phyloP scores from a whole-genome alignment of 106 monocot species.

The Acanthochlamys bracteata region DNA sequence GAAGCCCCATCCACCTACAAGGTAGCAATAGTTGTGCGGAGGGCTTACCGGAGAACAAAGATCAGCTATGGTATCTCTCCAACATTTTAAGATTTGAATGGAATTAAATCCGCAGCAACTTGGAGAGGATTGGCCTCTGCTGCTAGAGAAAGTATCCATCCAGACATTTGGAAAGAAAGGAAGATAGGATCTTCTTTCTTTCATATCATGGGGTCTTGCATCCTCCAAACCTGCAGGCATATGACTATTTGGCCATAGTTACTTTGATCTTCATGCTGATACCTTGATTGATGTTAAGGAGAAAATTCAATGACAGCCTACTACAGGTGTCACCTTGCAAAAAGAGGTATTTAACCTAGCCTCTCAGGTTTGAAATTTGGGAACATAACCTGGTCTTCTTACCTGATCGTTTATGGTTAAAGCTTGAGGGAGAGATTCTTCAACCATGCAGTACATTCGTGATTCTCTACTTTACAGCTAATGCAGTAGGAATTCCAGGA shows the following conservation, averaged over 20 bases:
- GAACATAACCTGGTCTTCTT: too few relatives aligned
- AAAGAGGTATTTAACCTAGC: too few relatives aligned
- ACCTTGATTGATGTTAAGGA: background rate
- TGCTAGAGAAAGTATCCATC: constrained; percentile 48
- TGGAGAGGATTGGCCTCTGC: constrained; percentile 46
- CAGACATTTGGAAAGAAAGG: constrained; percentile 31
- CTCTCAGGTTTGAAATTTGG: too few relatives aligned
- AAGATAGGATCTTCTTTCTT: background rate
- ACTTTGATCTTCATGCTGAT: too few relatives aligned
- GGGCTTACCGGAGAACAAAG: background rate
- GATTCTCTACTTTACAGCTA: constrained; percentile 11
- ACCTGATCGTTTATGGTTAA: too few relatives aligned
- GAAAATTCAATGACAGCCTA: background rate
- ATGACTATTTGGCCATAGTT: too few relatives aligned
- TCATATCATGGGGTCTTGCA: background rate
- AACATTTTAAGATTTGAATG: constrained; percentile 66
- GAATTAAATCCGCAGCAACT: constrained; percentile 48
- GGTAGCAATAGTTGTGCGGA: constrained; percentile 7
- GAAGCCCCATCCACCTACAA: constrained; percentile 26
- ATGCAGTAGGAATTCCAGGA: constrained; percentile 2
- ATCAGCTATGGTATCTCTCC: constrained; percentile 17
- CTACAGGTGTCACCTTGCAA: background rate
- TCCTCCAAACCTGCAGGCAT: background rate
- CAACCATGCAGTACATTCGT: constrained; percentile 1
- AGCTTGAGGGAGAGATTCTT: constrained; percentile 14